Conservation (phyloP, 2,329 filamentous ascomycete species). For the Anthostomella pinea region DNA sequence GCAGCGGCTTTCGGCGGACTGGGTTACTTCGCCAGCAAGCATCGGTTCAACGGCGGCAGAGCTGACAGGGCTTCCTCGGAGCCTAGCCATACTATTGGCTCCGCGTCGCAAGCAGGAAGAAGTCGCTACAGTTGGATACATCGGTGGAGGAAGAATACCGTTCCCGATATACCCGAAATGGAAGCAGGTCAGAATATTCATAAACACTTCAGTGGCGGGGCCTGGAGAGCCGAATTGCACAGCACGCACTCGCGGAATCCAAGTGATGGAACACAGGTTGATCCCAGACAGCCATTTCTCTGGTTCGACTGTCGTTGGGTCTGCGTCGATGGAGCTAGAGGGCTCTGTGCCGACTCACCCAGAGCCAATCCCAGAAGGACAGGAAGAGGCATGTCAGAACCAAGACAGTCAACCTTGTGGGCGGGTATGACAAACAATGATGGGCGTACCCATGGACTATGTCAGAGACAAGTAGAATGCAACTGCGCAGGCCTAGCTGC, state of each 20-base stretch:
- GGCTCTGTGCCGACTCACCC: too few species aligned
- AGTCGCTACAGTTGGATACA: background rate
- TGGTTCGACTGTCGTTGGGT: too few species aligned
- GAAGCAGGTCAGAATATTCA: background rate
- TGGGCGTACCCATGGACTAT: too few species aligned
- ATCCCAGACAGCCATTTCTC: too few species aligned
- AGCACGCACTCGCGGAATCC: slow-evolving; percentile 1
- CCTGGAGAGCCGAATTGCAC: background rate
- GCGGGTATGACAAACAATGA: too few species aligned
- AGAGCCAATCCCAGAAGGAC: too few species aligned
- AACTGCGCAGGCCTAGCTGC: too few species aligned
- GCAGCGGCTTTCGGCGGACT: background rate
- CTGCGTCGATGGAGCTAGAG: too few species aligned
- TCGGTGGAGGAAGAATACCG: background rate
- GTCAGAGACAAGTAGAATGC: too few species aligned
- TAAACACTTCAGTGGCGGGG: slow-evolving; percentile 1
- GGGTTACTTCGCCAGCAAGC: slow-evolving; percentile 4
- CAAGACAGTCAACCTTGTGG: too few species aligned
- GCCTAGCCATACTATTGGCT: background rate
- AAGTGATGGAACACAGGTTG: too few species aligned
- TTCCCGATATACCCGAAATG: slow-evolving; percentile 1
- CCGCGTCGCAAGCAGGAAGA: background rate
- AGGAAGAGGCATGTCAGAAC: too few species aligned
- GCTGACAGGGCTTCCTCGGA: background rate
- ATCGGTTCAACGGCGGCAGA: background rate